phyloP scores from a whole-genome alignment of 75 land plant species.

The Sequoiadendron giganteum region DNA sequence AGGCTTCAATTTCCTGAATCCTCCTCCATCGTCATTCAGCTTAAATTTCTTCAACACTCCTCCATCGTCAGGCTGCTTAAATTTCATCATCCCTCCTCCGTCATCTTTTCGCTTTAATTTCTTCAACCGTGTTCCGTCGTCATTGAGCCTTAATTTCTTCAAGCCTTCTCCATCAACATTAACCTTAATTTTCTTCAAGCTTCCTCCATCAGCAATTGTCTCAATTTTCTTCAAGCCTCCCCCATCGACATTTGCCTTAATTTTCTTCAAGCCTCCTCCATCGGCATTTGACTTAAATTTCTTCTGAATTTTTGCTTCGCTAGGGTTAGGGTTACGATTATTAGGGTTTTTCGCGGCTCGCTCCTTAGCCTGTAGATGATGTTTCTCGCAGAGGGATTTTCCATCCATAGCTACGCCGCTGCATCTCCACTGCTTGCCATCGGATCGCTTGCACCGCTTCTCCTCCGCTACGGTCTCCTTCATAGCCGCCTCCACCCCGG shows the following conservation, averaged over 20 bases:
- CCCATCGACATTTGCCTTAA: background rate
- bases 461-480: slow-evolving; percentile 5
- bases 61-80: background rate
- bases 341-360: background rate
- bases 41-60: background rate
- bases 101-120: too few species aligned
- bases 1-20: background rate
- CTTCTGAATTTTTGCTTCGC: background rate
- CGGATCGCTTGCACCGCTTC: background rate
- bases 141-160: background rate
- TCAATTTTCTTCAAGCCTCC: background rate
- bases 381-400: slow-evolving; percentile 15
- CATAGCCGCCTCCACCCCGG: background rate
- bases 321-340: background rate
- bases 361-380: slow-evolving; percentile 6
- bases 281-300: background rate
- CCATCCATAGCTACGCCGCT: background rate
- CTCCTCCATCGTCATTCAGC: background rate
- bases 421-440: slow-evolving; percentile 24
- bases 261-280: background rate
- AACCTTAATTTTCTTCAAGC: background rate
- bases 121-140: background rate
- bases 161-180: background rate
- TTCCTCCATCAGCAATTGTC: background rate
- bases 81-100: background rate